Evolutionary conservation across 139 green algal genomes (phyloP).

Genomic region (Closterium sp.): DNA sequence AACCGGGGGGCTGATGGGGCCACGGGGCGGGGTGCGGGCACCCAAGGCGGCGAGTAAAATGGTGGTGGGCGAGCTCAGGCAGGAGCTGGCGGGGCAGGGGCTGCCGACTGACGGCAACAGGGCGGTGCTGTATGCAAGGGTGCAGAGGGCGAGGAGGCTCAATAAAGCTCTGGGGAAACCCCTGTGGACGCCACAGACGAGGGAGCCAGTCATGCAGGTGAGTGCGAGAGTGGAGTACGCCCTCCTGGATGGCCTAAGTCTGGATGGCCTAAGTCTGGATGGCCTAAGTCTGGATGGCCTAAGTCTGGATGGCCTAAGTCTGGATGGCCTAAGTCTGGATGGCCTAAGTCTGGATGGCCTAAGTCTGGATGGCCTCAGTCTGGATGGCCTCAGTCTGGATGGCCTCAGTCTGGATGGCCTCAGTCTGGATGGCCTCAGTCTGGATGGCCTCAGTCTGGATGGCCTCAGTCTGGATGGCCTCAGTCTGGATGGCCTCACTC

Average conservation of each 20-base stretch:
- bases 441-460: background rate
- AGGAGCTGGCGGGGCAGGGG: slow-evolving; percentile 18
- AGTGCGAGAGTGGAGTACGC: background rate
- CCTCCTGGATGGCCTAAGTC: background rate
- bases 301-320: background rate
- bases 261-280: background rate
- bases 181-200: background rate
- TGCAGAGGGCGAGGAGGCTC: slow-evolving; percentile 1
- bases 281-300: background rate
- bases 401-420: background rate
- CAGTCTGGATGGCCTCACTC: background rate
- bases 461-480: background rate
- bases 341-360: background rate
- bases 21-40: too few relatives aligned
- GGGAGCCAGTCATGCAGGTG: background rate
- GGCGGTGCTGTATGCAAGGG: slow-evolving; percentile 10
- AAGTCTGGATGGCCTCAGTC: background rate
- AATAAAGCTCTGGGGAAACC: background rate
- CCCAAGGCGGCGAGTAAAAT: slow-evolving; percentile 34
- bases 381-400: background rate
- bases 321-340: background rate
- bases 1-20: background rate
- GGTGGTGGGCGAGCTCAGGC: slow-evolving; percentile 20
- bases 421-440: background rate
- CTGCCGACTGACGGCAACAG: slow-evolving; percentile 14